phyloP scores from a whole-genome alignment of 1,284 basidiomycete genomes.

The Trichosporon sp. region DNA sequence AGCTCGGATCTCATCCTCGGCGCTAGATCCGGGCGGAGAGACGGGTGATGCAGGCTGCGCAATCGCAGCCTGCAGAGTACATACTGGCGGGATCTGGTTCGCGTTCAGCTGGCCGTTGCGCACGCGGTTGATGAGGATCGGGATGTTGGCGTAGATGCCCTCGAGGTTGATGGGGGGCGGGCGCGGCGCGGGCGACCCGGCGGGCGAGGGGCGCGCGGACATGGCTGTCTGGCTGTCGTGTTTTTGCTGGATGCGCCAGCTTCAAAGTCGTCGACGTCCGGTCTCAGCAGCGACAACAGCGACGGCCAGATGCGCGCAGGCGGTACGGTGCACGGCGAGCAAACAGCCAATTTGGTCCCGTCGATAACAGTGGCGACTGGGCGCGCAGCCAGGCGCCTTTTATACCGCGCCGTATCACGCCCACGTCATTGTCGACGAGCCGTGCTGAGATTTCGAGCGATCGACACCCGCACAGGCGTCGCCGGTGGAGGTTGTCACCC shows the following conservation, averaged over 20 bases:
- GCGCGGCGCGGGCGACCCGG: constrained; percentile 17
- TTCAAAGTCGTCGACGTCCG: background rate
- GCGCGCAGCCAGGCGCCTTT: background rate
- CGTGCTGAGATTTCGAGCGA: background rate
- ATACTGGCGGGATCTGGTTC: constrained; percentile 18
- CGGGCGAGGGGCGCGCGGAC: constrained; percentile 16
- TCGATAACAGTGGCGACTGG: background rate
- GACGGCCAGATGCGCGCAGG: background rate
- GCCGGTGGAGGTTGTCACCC: background rate
- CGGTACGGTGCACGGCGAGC: background rate
- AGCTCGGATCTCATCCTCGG: too few species aligned
- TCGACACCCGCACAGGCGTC: too few species aligned
- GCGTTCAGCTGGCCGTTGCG: constrained; percentile 17
- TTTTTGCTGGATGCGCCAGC: background rate
- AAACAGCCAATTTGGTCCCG: background rate
- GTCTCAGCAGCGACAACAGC: background rate
- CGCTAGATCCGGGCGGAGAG: background rate
- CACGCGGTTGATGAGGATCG: constrained; percentile 20
- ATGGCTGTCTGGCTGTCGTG: background rate
- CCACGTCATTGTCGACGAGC: constrained; percentile 1
- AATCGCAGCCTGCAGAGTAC: background rate
- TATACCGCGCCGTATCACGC: background rate
- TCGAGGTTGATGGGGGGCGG: constrained; percentile 18
- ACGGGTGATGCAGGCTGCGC: background rate
- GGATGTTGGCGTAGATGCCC: constrained; percentile 21